Percentiles rank a stretch among this genome's conserved stretches.
Evolutionary conservation across 495 filamentous ascomycete species (phyloP).

Genomic region (Aspergillus affinis): DNA sequence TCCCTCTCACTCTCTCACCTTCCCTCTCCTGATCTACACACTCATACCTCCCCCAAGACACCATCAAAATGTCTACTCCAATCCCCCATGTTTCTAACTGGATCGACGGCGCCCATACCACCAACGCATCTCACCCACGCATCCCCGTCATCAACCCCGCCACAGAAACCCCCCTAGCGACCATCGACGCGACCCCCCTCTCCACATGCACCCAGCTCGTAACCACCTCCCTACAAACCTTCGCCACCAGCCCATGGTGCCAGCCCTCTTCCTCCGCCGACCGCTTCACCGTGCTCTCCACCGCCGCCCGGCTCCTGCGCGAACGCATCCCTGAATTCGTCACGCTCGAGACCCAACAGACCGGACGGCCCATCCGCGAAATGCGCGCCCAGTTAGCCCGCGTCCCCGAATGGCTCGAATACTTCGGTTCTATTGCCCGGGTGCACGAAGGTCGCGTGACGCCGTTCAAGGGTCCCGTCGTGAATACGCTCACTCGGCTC

Average conservation of each 20-base stretch:
- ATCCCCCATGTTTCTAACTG: conserved; percentile 29
- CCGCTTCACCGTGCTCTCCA: conserved; percentile 57
- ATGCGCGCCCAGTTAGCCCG: conserved; percentile 64
- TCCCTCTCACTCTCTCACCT: background rate
- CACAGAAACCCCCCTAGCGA: conserved; percentile 25
- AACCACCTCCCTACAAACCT: conserved; percentile 44
- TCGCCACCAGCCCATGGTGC: conserved; percentile 58
- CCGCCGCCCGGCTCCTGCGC: conserved; percentile 51
- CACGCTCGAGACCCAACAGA: conserved; percentile 58
- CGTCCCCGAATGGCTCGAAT: conserved; percentile 63
- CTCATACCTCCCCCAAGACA: background rate
- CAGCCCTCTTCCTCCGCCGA: conserved; percentile 48
- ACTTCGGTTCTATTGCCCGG: conserved; percentile 59
- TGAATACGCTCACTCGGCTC: conserved; percentile 59
- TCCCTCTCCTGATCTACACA: background rate
- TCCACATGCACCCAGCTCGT: conserved; percentile 49
- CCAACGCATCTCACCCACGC: conserved; percentile 5
- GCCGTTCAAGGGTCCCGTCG: conserved; percentile 58
- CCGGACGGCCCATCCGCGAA: conserved; percentile 61
- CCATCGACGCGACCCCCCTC: conserved; percentile 51
- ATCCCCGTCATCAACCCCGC: conserved; percentile 28
- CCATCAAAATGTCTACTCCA: conserved; percentile 10
- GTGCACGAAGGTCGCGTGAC: conserved; percentile 60
- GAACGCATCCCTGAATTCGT: conserved; percentile 51
- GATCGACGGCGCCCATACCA: conserved; percentile 26